Conservation (phyloP, 2,329 filamentous ascomycete genomes). For the Cadophora malorum region DNA sequence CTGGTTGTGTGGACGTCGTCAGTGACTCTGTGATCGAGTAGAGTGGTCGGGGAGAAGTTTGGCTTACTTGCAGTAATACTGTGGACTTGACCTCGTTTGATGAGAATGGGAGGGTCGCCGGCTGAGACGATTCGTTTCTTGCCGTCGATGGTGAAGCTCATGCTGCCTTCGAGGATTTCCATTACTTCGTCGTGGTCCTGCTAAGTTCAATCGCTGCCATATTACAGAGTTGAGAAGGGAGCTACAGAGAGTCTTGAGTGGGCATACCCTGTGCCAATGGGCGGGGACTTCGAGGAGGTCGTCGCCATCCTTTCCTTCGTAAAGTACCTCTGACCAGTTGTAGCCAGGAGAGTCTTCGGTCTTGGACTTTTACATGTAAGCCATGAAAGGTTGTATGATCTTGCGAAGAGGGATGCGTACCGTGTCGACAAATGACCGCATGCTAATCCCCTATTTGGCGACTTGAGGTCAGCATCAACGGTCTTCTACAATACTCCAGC, state of each 20-base stretch:
- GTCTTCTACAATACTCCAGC: background rate
- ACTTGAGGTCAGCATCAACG: too few species aligned
- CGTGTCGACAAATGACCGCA: constrained; percentile 8
- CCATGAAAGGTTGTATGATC: too few species aligned
- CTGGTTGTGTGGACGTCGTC: background rate
- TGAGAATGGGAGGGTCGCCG: constrained; percentile 21
- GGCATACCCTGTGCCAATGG: constrained; percentile 27
- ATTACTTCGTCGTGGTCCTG: constrained; percentile 29
- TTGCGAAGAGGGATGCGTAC: background rate
- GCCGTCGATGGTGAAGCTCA: constrained; percentile 24
- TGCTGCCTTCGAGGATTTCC: constrained; percentile 22
- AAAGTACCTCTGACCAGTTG: constrained; percentile 23
- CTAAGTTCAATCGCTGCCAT: background rate
- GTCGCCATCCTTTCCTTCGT: constrained; percentile 24
- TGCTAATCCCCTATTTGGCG: background rate
- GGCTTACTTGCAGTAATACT: constrained; percentile 18
- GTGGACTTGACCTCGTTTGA: constrained; percentile 25
- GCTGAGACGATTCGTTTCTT: constrained; percentile 22
- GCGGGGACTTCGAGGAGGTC: constrained; percentile 15
- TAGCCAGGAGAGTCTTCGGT: constrained; percentile 13
- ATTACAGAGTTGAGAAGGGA: too few species aligned
- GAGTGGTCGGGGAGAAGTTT: too few species aligned
- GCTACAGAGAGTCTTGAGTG: too few species aligned
- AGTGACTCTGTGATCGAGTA: too few species aligned
- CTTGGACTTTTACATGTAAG: constrained; percentile 10